Percentiles rank a stretch among this genome's conserved stretches.
Evolutionary conservation across 2,329 filamentous ascomycete species (phyloP).

Genomic region (Colletotrichum spaethianum): DNA sequence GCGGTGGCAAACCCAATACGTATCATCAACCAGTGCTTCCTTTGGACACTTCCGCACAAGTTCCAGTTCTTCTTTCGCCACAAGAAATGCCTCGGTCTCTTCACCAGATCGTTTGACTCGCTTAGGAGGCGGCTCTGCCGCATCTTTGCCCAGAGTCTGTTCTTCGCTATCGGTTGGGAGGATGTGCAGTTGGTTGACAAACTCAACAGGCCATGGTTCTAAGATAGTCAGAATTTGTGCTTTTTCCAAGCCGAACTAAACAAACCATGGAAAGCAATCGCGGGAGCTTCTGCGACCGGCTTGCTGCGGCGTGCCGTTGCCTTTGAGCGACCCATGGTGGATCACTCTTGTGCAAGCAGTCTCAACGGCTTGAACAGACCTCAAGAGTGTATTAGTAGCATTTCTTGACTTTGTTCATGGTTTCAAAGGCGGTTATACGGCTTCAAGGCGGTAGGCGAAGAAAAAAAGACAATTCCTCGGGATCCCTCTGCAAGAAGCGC

Average conservation of each 20-base stretch:
- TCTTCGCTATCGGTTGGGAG: slow-evolving; percentile 7
- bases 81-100: background rate
- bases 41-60: slow-evolving; percentile 26
- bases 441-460: no score
- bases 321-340: slow-evolving; percentile 32
- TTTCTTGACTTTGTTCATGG: background rate
- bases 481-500: no score
- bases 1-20: background rate
- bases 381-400: background rate
- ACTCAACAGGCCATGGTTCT: slow-evolving; percentile 34
- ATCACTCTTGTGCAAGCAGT: background rate
- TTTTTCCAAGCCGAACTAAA: background rate
- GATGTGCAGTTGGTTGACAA: slow-evolving; percentile 19
- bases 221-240: background rate
- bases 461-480: no score
- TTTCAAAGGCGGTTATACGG: background rate
- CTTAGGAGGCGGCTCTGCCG: slow-evolving; percentile 19
- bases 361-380: background rate
- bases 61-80: slow-evolving; percentile 26
- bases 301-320: slow-evolving; percentile 21
- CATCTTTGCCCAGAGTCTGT: background rate
- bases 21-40: background rate
- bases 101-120: slow-evolving; percentile 22
- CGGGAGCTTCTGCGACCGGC: background rate
- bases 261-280: slow-evolving; percentile 33